Percentiles rank a stretch among this genome's conserved stretches.
Conservation (phyloP, 345 rosid species). For the Eucalyptus erythrocorys region DNA sequence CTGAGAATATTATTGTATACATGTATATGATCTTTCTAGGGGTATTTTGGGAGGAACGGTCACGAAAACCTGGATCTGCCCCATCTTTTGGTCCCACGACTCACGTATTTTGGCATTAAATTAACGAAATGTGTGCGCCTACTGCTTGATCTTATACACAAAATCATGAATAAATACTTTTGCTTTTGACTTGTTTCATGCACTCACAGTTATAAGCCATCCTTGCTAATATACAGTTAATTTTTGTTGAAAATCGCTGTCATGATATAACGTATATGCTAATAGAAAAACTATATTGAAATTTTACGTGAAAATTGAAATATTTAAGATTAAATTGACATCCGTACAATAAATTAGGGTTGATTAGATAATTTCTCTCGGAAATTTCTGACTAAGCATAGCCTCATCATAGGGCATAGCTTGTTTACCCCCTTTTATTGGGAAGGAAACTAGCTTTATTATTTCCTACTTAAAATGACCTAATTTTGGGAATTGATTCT, state of each 20-base stretch:
- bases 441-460: neutral
- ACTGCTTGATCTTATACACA: neutral
- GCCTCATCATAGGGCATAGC: neutral
- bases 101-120: neutral
- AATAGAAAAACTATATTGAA: accelerated
- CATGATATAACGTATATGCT: accelerated
- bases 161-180: neutral
- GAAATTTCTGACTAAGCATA: accelerated
- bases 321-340: accelerated
- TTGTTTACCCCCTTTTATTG: neutral
- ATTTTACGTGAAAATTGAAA: accelerated
- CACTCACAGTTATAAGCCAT: neutral
- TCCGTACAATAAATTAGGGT: accelerated
- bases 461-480: neutral
- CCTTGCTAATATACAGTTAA: accelerated
- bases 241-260: accelerated
- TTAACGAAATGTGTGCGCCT: neutral
- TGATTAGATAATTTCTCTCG: accelerated
- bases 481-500: neutral
- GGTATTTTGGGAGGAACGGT: neutral
- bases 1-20: neutral
- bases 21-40: neutral
- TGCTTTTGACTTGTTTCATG: neutral
- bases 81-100: neutral
- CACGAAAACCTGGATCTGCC: neutral